Conservation (phyloP, 257 asterid species). For the Ilex aquifolium region DNA sequence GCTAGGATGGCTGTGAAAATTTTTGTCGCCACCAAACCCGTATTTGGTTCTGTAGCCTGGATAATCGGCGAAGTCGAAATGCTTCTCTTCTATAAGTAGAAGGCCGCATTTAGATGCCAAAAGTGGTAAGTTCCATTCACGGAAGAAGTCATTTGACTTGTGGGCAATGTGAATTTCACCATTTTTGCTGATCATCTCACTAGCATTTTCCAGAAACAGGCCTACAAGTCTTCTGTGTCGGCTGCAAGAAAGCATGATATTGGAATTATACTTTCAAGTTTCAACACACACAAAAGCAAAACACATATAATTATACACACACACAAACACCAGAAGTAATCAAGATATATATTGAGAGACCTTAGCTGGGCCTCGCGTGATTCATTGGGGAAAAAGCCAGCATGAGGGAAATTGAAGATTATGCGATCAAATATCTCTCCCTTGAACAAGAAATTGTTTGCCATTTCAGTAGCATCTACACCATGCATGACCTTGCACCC, state of each 20-base stretch:
- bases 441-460: constrained; percentile 5
- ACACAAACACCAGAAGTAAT: too few species aligned
- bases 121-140: constrained; percentile 15
- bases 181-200: constrained; percentile 14
- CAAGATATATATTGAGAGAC: too few species aligned
- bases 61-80: constrained; percentile 19
- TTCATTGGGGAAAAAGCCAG: constrained; percentile 22
- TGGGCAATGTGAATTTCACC: constrained; percentile 42
- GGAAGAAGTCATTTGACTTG: constrained; percentile 27
- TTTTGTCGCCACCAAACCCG: too few species aligned
- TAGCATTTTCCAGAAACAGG: constrained; percentile 29
- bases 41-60: constrained; percentile 19
- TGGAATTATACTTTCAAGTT: too few species aligned
- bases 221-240: not conserved
- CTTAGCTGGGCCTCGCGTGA: constrained; percentile 13
- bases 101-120: constrained; percentile 18
- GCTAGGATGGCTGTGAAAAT: constrained; percentile 28
- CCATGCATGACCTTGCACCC: constrained; percentile 23
- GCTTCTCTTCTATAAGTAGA: constrained; percentile 12
- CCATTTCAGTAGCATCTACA: constrained; percentile 20
- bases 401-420: constrained; percentile 26
- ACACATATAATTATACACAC: too few species aligned
- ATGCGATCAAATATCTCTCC: constrained; percentile 21
- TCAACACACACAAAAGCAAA: too few species aligned
- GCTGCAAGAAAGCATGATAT: too few species aligned